These are phyloP conservation scores for Lathyrus oleraceus DNA, from an alignment of 306 rosid species.

Conservation along the genomic window DNA sequence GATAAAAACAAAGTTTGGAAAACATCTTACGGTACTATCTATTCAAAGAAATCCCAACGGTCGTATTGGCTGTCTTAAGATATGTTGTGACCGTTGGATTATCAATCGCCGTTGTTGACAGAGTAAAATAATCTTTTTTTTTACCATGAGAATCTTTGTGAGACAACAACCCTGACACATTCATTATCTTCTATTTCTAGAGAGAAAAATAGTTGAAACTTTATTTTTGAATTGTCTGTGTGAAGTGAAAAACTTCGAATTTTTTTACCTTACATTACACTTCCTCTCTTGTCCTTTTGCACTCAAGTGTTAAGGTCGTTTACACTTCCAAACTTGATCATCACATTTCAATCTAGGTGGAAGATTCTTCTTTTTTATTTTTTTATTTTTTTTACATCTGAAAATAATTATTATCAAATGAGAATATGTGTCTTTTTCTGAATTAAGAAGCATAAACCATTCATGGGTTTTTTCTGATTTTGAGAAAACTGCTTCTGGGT, in stretches of 20 bases:
- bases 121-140: constrained; percentile 36
- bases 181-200: constrained; percentile 39
- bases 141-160: constrained; percentile 47
- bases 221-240: constrained; percentile 55
- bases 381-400: neutral
- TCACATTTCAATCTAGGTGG: constrained; percentile 12
- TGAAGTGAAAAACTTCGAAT: constrained; percentile 11
- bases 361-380: constrained; percentile 37
- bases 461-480: constrained; percentile 43
- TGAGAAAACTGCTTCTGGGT: constrained; percentile 39
- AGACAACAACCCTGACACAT: constrained; percentile 49
- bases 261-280: constrained; percentile 1
- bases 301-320: constrained; percentile 11
- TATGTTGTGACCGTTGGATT: constrained; percentile 43
- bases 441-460: constrained; percentile 29
- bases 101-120: constrained; percentile 29
- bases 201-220: constrained; percentile 32
- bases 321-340: constrained; percentile 19
- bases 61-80: constrained; percentile 30
- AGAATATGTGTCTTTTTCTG: constrained; percentile 41
- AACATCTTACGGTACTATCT: neutral
- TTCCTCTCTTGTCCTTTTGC: constrained; percentile 30
- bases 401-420: neutral
- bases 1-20: no score
- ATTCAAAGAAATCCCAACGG: constrained; percentile 57